Evolutionary conservation across 106 monocot species (phyloP).

Genomic region (Dendrobium officinale): DNA sequence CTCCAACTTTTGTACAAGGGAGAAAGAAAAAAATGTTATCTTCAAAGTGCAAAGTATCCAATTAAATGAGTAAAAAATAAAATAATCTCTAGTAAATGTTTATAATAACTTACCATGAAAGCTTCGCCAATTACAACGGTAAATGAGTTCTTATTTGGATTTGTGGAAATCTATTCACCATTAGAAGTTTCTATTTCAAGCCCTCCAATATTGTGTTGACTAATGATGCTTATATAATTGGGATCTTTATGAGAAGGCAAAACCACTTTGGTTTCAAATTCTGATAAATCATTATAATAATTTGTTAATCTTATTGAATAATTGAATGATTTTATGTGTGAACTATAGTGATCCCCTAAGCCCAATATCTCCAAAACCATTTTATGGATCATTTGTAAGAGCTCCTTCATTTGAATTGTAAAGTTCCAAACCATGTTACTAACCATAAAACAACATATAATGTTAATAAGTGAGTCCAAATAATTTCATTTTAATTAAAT

Average conservation of each 20-base stretch:
- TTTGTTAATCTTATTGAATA: neutral
- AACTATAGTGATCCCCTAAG: neutral
- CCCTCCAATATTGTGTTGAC: neutral
- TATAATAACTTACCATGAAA: neutral
- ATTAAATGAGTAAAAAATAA: neutral
- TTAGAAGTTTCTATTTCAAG: neutral
- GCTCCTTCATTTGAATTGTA: neutral
- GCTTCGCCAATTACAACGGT: conserved; percentile 4
- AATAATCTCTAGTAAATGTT: neutral
- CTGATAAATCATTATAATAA: neutral
- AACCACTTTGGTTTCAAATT: no score
- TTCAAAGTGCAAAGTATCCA: neutral
- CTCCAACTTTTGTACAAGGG: neutral
- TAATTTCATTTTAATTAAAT: no score
- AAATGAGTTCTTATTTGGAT: neutral
- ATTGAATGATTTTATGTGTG: neutral
- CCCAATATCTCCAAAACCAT: neutral
- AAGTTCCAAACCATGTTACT: neutral
- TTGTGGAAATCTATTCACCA: neutral
- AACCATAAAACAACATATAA: neutral
- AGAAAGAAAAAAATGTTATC: neutral
- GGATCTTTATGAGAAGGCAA: neutral
- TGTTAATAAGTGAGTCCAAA: neutral
- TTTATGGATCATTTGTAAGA: neutral
- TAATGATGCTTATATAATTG: neutral